Evolutionary conservation across 108 stramenopile genomes (phyloP), one percentile per base, ranked within the genome.

Genomic region (Skeletonema marinoi): DNA sequence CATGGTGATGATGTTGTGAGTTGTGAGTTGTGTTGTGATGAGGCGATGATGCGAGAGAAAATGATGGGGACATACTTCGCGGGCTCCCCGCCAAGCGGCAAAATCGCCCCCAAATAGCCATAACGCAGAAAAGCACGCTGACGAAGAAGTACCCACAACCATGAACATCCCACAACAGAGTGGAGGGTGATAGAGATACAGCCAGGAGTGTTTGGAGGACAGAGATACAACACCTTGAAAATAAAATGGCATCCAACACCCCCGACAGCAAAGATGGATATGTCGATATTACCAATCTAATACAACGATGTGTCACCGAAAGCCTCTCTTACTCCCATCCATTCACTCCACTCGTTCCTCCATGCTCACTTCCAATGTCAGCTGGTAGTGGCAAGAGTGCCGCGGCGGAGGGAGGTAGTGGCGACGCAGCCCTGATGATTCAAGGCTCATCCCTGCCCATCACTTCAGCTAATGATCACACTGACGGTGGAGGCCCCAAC

Each of bases 241-340:
- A 6, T 6, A 36, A 36, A n/a, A 46, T 46, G 44, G 0, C 44
- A n/a, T 46, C 44, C 11, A 46, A 46, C 25, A 21, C n/a, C 54
- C 25, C 25, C 16, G 25, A 56, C 25, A 25, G n/a, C 54, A 35
- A 17, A 38, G 54, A 71, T 41, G 71, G 67, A 13, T 32, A 67
- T 6, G n/a, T 81, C 44, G 80, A 81, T 21, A 75, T 81, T 32
- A 81, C 80, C 32, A 29, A 70, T 48, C 63, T 81, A 16, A 25
- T 81, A 11, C 68, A 54, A 39, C 51, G 30, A 11, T 74, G 68
- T 31, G 73, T 73, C 42, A 63, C 74, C 9, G 38, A 65, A 60
- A 74, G 80, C 63, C 69, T 81, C 5, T 81, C 80, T 54, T 69
- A 35, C 44, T 74, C 80, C 7, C 64, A 66, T 66, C 74, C 80